Evolutionary conservation across 257 asterid genomes (phyloP), one percentile per base, ranked within the genome.

Genomic region (Leonotis leonurus): DNA sequence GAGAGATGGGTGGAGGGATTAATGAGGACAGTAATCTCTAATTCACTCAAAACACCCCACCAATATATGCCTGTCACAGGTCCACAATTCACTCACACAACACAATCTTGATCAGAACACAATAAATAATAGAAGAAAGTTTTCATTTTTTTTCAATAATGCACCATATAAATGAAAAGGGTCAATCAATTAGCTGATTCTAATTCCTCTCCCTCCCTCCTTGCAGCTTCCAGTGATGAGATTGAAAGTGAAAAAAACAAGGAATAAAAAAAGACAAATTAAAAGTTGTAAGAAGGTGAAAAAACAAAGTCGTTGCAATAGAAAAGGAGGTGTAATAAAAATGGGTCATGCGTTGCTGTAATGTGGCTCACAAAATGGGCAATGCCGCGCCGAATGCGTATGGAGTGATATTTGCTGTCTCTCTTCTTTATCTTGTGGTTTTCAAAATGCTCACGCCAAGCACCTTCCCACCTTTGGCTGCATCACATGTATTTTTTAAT

Each of bases 401-500:
- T 8, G 53, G 11, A 40, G 3, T 37, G 35, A 36, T 37, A 40
- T 32, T 16, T 9, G 21, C 1, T 56, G 29, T 7, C 11, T n/a
- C n/a, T n/a, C n/a, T n/a, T n/a, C 30, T 29, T 49, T 17, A 50
- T 7, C 0, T 29, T 12, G 6, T 59, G 75, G 64, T 71, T 74
- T 69, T 44, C 78, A 68, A 62, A 30, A 56, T 71, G 69, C 70
- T 73, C 92, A 85, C 80, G 83, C 83, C 81, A 79, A 80, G 81
- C 73, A 85, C 80, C 80, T 79, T 79, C 62, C n/a, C n/a, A n/a
- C n/a, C n/a, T n/a, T n/a, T n/a, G n/a, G n/a, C n/a, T n/a, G n/a
- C n/a, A n/a, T n/a, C n/a, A n/a, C n/a, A n/a, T n/a, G n/a, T n/a
- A n/a, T n/a, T n/a, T n/a, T n/a, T n/a, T n/a, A n/a, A n/a, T n/a